phyloP scores from a whole-genome alignment of 2,329 filamentous ascomycete species.

The Botrytis paeoniae region DNA sequence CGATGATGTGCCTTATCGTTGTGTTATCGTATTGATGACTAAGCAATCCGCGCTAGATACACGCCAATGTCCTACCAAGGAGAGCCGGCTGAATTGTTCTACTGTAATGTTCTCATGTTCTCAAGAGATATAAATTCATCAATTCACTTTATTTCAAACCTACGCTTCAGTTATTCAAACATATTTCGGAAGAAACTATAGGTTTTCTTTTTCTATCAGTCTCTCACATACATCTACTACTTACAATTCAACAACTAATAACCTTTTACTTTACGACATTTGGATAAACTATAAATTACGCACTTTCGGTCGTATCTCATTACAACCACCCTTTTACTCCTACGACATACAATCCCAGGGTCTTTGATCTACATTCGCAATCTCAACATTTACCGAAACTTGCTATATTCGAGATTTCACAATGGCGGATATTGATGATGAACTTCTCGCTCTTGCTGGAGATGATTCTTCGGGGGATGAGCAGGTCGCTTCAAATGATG shows the following conservation, averaged over 20 bases:
- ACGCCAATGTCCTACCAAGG: conserved; percentile 17
- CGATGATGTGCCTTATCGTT: not conserved
- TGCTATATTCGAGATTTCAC: conserved; percentile 28
- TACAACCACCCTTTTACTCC: not conserved
- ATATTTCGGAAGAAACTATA: not conserved
- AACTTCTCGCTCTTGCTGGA: conserved; percentile 88
- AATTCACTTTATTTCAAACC: not conserved
- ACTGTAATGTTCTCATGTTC: conserved; percentile 1
- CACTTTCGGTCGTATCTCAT: not conserved
- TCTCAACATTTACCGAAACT: not conserved
- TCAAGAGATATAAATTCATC: not conserved
- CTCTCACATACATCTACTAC: not conserved
- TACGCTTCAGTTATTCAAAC: not conserved
- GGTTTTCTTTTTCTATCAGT: not conserved
- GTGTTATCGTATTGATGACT: conserved; percentile 3
- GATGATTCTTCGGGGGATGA: conserved; percentile 61
- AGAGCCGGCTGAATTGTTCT: conserved; percentile 9
- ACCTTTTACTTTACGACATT: not conserved
- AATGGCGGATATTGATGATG: conserved; percentile 90
- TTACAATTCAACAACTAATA: conserved; percentile 4
- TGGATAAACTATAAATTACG: conserved; percentile 1
- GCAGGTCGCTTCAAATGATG: conserved; percentile 47
- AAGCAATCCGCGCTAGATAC: not conserved
- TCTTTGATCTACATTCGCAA: not conserved
- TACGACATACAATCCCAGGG: not conserved